Evolutionary conservation across 2,329 filamentous ascomycete species (phyloP).

Genomic region (Fusarium illudens): DNA sequence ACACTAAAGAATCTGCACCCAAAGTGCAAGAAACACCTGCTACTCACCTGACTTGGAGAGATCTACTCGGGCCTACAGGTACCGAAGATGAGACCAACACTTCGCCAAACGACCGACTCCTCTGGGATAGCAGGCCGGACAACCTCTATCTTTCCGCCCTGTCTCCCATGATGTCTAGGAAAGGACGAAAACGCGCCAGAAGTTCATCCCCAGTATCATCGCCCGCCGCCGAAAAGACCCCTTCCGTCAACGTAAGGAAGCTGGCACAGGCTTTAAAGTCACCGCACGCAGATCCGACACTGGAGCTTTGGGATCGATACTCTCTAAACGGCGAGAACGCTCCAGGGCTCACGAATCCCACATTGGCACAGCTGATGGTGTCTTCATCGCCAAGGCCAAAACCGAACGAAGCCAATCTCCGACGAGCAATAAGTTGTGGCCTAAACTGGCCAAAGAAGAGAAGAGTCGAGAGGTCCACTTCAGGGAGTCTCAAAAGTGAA

Average conservation of each 20-base stretch:
- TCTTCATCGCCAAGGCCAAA: slow-evolving; percentile 75
- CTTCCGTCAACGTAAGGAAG: slow-evolving; percentile 65
- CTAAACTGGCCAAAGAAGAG: slow-evolving; percentile 76
- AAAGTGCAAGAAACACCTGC: slow-evolving; percentile 54
- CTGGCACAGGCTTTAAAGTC: slow-evolving; percentile 69
- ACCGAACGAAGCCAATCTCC: slow-evolving; percentile 54
- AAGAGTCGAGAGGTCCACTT: slow-evolving; percentile 61
- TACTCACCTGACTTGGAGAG: slow-evolving; percentile 64
- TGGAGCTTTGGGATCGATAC: slow-evolving; percentile 82
- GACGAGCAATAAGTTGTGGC: slow-evolving; percentile 74
- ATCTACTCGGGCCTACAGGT: slow-evolving; percentile 60
- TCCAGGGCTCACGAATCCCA: slow-evolving; percentile 61
- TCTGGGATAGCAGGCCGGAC: slow-evolving; percentile 65
- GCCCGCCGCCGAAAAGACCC: slow-evolving; percentile 61
- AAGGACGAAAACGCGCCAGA: slow-evolving; percentile 71
- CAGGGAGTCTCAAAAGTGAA: slow-evolving; percentile 45
- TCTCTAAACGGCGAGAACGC: slow-evolving; percentile 58
- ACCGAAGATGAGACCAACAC: slow-evolving; percentile 56
- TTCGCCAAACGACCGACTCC: slow-evolving; percentile 68
- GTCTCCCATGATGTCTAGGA: slow-evolving; percentile 60
- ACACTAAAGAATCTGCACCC: slow-evolving; percentile 1
- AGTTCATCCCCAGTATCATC: slow-evolving; percentile 79
- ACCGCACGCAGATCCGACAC: slow-evolving; percentile 74
- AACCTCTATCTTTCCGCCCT: slow-evolving; percentile 51
- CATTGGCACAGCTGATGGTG: slow-evolving; percentile 71